phyloP scores from a whole-genome alignment of 1,284 basidiomycete genomes.

The Austroboletus rostrupii region DNA sequence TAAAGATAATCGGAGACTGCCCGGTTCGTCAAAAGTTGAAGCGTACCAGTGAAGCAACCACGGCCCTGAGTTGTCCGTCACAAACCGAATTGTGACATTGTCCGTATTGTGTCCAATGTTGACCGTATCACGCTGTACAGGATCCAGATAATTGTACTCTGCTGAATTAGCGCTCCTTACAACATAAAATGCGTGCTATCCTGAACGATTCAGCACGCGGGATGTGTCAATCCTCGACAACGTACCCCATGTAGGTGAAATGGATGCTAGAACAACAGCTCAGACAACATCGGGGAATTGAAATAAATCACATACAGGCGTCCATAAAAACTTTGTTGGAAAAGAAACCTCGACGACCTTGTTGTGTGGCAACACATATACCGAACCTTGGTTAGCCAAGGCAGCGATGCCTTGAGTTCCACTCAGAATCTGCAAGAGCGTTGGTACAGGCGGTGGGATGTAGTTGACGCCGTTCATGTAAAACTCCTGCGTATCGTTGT shows the following conservation, averaged over 20 bases:
- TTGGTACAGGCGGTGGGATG: slow-evolving; percentile 30
- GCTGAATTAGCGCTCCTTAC: slow-evolving; percentile 36
- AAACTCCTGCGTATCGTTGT: slow-evolving; percentile 10
- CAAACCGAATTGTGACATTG: slow-evolving; percentile 40
- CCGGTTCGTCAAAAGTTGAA: not conserved
- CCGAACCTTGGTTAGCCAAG: slow-evolving; percentile 35
- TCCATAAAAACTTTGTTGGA: slow-evolving; percentile 18
- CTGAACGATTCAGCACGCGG: not conserved
- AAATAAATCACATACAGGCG: slow-evolving; percentile 15
- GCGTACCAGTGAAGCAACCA: slow-evolving; percentile 32
- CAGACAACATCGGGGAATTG: not conserved
- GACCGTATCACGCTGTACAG: slow-evolving; percentile 37
- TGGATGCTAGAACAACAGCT: slow-evolving; percentile 28
- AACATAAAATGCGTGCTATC: slow-evolving; percentile 40
- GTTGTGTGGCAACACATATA: slow-evolving; percentile 35
- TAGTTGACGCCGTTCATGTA: slow-evolving; percentile 30
- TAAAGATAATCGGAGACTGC: not conserved
- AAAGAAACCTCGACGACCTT: slow-evolving; percentile 37
- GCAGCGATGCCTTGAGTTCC: slow-evolving; percentile 36
- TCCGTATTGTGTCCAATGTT: slow-evolving; percentile 30
- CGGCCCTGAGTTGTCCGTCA: slow-evolving; percentile 35
- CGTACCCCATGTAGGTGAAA: slow-evolving; percentile 46
- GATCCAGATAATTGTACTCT: slow-evolving; percentile 39
- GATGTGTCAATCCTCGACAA: not conserved
- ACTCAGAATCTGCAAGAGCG: slow-evolving; percentile 43